A percentile compares a stretch with the other conserved stretches of the same genome.
phyloP scores from a whole-genome alignment of 192 early-diverging fungal genomes.

The Allomyces arbusculus region DNA sequence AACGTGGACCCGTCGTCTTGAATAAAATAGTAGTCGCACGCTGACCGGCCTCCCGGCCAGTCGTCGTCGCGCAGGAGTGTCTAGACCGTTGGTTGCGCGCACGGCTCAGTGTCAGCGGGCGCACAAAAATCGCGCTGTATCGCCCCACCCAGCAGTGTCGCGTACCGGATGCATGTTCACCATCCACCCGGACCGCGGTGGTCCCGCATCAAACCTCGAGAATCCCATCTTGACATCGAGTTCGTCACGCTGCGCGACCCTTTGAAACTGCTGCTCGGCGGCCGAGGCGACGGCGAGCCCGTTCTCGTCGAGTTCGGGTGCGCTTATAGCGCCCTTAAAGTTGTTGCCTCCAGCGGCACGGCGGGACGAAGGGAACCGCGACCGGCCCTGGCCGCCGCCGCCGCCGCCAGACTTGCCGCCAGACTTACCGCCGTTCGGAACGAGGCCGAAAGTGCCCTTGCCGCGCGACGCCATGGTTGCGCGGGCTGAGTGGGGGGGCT shows the following conservation, averaged over 20 bases:
- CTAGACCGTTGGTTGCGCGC: conserved; percentile 9
- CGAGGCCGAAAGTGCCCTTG: not conserved
- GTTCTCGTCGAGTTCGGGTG: not conserved
- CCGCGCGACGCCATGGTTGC: too few species aligned
- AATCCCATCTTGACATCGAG: conserved; percentile 3
- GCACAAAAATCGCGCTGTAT: conserved; percentile 6
- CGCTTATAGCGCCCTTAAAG: not conserved
- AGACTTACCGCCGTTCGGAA: not conserved
- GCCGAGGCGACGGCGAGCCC: not conserved
- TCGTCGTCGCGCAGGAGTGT: conserved; percentile 44
- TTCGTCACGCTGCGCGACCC: not conserved
- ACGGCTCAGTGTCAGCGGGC: not conserved
- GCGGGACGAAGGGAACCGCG: not conserved
- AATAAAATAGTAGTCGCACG: conserved; percentile 82
- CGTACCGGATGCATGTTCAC: conserved; percentile 83
- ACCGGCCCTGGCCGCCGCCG: too few species aligned
- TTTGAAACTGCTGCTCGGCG: not conserved
- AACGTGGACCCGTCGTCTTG: conserved; percentile 74
- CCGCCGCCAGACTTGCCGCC: too few species aligned
- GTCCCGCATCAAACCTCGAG: conserved; percentile 1
- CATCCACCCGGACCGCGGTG: conserved; percentile 58
- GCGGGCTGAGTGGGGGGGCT: too few species aligned
- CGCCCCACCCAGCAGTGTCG: not conserved
- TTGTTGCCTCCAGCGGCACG: too few species aligned
- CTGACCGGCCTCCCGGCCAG: conserved; percentile 40